Evolutionary conservation across 2,329 filamentous ascomycete species (phyloP), one percentile per base, ranked within the genome.

Genomic region (Ambrosiella beaveri): DNA sequence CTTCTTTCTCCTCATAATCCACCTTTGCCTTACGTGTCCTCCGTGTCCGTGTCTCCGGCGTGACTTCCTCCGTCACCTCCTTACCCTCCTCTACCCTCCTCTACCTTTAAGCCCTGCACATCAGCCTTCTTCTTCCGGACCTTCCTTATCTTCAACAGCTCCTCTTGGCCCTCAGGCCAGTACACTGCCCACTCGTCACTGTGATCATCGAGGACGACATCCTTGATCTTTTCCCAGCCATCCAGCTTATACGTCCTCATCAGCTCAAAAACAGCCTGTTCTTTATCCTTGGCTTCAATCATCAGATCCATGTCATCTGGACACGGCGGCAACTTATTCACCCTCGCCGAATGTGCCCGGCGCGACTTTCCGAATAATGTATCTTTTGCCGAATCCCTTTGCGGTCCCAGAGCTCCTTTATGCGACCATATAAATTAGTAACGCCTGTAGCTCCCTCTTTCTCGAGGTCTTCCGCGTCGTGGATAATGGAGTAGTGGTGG

Each of bases 271-370:
- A 96, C 88, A 0, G 91, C 89, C 69, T 97, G 91, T 68, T 97
- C 91, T 70, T 97, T 97, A 66, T 96, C 91, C 68, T 97, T 97
- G 53, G 91, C 91, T 71, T 97, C 91, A 61, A 97, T 96, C 91
- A 97, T 97, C n/a, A 97, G 74, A 66, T 96, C 91, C 85, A 94
- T 93, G 38, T 85, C 82, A 0, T 80, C 73, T 3, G 82, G 76
- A 65, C 91, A 96, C 0, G 91, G 90, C 0, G 91, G 91, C 0
- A 97, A 70, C 0, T 82, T 86, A 63, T 77, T 76, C 1, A 95
- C 88, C 7, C 91, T 79, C 0, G 88, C 77, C 40, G 82, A 88
- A 66, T 97, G 91, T 69, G 95, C 96, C 60, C 75, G 0, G 84
- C 75, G 7, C 79, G 82, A 0, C 83, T 85, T 66, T 97, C 91